Evolutionary conservation across 2,329 filamentous ascomycete species (phyloP).

Genomic region (Fusarium sp.): DNA sequence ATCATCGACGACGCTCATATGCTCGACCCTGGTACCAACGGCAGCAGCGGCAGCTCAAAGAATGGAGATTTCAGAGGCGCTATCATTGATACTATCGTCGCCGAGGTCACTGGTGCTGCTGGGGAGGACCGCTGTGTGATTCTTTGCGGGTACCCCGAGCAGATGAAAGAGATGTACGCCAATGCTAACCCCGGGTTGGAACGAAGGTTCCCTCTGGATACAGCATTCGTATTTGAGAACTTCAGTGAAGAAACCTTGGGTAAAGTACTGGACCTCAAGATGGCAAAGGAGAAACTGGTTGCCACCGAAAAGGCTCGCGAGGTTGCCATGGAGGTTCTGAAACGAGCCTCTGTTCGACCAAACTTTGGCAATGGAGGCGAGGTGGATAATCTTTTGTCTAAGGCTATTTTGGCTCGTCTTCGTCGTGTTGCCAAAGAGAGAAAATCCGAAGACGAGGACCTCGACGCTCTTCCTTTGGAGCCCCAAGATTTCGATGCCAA

Average conservation of each 20-base stretch:
- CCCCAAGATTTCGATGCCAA: constrained; percentile 71
- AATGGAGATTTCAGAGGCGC: constrained; percentile 69
- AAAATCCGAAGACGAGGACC: constrained; percentile 39
- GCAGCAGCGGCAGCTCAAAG: constrained; percentile 51
- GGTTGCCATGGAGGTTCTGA: constrained; percentile 72
- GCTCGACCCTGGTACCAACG: constrained; percentile 62
- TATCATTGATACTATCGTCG: constrained; percentile 82
- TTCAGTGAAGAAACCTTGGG: constrained; percentile 72
- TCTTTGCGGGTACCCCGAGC: constrained; percentile 78
- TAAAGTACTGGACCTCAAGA: constrained; percentile 75
- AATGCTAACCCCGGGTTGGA: constrained; percentile 79
- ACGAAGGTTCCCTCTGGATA: constrained; percentile 75
- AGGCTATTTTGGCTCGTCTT: constrained; percentile 45
- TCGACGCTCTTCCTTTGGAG: constrained; percentile 46
- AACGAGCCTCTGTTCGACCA: constrained; percentile 72
- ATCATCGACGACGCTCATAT: constrained; percentile 86
- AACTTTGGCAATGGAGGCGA: constrained; percentile 85
- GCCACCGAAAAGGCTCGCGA: constrained; percentile 67
- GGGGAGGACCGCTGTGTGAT: constrained; percentile 82
- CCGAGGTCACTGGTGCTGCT: constrained; percentile 78
- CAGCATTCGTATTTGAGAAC: constrained; percentile 79
- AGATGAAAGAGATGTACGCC: constrained; percentile 80
- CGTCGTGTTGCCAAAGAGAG: constrained; percentile 46
- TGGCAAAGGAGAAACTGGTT: constrained; percentile 68
- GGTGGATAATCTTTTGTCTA: constrained; percentile 68